Evolutionary conservation across 169 alveolate genomes (phyloP), one percentile per base, ranked within the genome.

Genomic region (Plasmodium chabaudi): DNA sequence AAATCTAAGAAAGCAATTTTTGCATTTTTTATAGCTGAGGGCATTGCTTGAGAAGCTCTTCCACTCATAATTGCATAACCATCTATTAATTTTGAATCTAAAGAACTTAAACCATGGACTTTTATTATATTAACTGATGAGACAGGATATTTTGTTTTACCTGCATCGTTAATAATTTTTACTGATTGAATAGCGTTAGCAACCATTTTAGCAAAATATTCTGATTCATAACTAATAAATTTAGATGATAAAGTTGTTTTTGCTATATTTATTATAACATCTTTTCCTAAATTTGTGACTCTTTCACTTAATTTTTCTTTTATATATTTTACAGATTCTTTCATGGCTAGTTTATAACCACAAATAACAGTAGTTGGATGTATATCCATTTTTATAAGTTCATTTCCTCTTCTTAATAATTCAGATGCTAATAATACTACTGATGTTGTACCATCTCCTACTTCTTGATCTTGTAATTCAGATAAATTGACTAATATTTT

Each of bases 371-470:
- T 95, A 1, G 99, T 98, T 12, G 99, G 99, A 91, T 99, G 99
- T 56, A 98, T 97, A 74, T 98, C 99, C 91, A 95, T 94, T 84
- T 95, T 96, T 42, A 98, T 98, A 59, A 99, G 96, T 89, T 97
- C 98, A 75, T 98, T 98, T 42, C 99, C 99, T 69, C 99, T 92
- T 88, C 97, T 95, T 74, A 99, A 93, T 65, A 99, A 93, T 93
- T 99, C 99, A 19, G 99, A 99, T 34, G 99, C 99, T 79, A 99
- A 84, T 74, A 99, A 94, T 34, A 98, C 99, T 5, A 99, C 99
- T 9, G 99, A 97, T 9, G 99, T 99, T 42, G 99, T 99, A 10
- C 99, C 99, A 94, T 99, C 99, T 19, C 99, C 99, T 13, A 93
- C 98, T 87, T 97, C 99, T 72, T 95, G 95, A 92, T 97, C 99